Conservation (phyloP, 1,284 basidiomycete species). For the Ceratobasidium sp. region DNA sequence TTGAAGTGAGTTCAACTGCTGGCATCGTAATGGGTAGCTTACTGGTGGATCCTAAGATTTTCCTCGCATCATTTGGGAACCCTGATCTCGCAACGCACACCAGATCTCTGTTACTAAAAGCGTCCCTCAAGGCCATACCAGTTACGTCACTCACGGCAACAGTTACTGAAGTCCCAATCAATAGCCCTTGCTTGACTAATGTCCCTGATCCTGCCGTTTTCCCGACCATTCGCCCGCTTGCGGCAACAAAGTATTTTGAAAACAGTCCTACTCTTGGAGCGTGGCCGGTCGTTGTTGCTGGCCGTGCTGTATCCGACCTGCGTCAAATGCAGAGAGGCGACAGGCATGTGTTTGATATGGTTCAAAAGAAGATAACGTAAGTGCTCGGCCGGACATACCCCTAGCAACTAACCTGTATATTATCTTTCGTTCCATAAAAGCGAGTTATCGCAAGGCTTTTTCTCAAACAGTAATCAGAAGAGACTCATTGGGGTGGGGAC, state of each 20-base stretch:
- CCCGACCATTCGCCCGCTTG: conserved; percentile 24
- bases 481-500: conserved; percentile 35
- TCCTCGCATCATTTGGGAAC: conserved; percentile 5
- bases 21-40: background rate
- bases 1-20: background rate
- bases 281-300: conserved; percentile 33
- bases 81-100: conserved; percentile 11
- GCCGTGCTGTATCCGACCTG: conserved; percentile 22
- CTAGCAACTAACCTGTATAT: background rate
- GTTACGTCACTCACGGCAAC: background rate
- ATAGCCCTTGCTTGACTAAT: background rate
- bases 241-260: conserved; percentile 29
- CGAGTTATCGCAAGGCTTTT: conserved; percentile 42
- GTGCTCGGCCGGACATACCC: background rate
- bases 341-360: conserved; percentile 35
- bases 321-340: conserved; percentile 32
- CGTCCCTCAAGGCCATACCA: background rate
- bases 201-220: conserved; percentile 5
- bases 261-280: conserved; percentile 10
- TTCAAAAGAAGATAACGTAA: conserved; percentile 38
- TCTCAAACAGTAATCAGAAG: conserved; percentile 44
- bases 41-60: background rate
- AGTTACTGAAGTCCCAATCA: background rate
- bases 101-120: background rate
- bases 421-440: too few species aligned